phyloP scores from a whole-genome alignment of 2,329 filamentous ascomycete species.

The Alternaria sp. region DNA sequence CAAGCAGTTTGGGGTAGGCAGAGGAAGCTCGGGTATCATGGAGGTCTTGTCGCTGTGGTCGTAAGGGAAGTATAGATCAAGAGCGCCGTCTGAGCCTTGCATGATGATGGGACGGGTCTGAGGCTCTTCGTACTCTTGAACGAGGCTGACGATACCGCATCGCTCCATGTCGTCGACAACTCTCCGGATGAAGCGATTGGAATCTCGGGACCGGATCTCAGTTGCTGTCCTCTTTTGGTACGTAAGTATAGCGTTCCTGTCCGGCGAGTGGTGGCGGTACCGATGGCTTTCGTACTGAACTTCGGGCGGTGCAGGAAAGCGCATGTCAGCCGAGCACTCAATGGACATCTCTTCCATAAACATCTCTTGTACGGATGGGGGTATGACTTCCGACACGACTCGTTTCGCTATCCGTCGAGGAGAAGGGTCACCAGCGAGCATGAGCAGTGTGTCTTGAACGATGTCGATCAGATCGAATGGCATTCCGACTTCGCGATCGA shows the following conservation, averaged over 20 bases:
- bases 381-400: constrained; percentile 33
- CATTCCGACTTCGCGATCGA: constrained; percentile 31
- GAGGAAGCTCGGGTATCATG: no score
- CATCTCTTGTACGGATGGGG: constrained; percentile 27
- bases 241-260: no score
- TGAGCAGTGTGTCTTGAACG: constrained; percentile 32
- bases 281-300: constrained; percentile 38
- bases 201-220: no score
- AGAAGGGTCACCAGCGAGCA: constrained; percentile 32
- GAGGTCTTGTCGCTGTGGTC: no score
- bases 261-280: no score
- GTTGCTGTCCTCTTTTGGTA: no score
- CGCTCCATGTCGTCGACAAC: constrained; percentile 38
- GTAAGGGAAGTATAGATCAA: constrained; percentile 39
- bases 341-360: constrained; percentile 27
- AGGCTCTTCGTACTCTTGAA: constrained; percentile 22
- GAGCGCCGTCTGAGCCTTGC: constrained; percentile 29
- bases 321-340: constrained; percentile 19
- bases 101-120: constrained; percentile 32
- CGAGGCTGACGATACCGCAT: constrained; percentile 28
- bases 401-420: constrained; percentile 29
- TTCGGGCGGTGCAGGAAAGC: constrained; percentile 25
- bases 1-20: no score
- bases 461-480: constrained; percentile 37
- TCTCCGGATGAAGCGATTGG: constrained; percentile 33